Conservation (phyloP, 2,329 filamentous ascomycete species). For the Fusarium anguioides region DNA sequence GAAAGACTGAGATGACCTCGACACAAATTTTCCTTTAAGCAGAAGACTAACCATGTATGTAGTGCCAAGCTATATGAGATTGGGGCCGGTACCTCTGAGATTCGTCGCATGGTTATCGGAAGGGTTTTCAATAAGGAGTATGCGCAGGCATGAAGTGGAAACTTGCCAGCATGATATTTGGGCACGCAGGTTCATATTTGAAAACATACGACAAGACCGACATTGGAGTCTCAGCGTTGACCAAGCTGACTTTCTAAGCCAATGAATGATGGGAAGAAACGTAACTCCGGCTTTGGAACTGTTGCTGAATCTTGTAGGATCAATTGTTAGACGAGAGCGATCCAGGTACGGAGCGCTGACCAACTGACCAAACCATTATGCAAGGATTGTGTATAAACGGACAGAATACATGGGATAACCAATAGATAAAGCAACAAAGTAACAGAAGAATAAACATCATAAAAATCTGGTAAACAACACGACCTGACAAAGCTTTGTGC, state of each 20-base stretch:
- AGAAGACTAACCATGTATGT: constrained; percentile 45
- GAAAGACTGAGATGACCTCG: neutral
- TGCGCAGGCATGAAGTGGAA: constrained; percentile 51
- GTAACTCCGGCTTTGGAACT: constrained; percentile 13
- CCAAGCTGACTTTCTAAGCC: neutral
- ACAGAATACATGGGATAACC: neutral
- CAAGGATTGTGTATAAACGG: neutral
- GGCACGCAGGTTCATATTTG: neutral
- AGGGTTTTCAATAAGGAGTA: constrained; percentile 91
- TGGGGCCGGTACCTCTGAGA: constrained; percentile 94
- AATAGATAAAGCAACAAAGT: neutral
- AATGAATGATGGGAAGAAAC: neutral
- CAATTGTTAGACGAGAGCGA: neutral
- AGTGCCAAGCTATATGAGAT: constrained; percentile 91
- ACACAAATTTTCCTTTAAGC: neutral
- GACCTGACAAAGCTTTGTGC: neutral
- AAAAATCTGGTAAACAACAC: neutral
- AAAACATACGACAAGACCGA: neutral
- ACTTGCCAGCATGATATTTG: neutral
- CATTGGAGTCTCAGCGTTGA: neutral
- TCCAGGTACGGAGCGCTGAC: too few relatives aligned
- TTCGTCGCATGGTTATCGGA: constrained; percentile 94
- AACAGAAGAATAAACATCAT: neutral
- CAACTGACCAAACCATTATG: neutral
- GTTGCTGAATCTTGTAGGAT: neutral